Base-by-base conservation (phyloP, 768 basidiomycete species). In the Termitomyces sp. region DNA sequence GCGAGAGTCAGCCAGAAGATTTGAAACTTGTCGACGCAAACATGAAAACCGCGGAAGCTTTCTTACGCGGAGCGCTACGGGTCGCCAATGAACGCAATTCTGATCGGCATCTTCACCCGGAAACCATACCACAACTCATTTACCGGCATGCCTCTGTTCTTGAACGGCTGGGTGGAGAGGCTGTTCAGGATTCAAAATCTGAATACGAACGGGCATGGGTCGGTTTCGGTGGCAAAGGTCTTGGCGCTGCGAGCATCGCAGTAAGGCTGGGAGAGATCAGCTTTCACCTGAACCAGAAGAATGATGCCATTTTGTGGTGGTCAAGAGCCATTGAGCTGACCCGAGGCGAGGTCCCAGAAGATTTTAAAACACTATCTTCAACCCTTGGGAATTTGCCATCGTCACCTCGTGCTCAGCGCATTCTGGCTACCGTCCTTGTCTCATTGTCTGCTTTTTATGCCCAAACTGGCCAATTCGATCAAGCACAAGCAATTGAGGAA, bases 381-480 rank as follows among this genome's bases (percentile, higher is more conserved):
- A 53, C 81, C 36, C 77, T 83, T 24, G 60, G 63, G 13, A 58
- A 65, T 1, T 58, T 71, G 12, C 86, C 87, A 38, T 68, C 78
- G 57, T 84, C 85, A 54, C 87, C 88, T 43, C 73, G 77, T 46
- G 80, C 78, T 24, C 89, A 91, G 65, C 79, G 90, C 56, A 80
- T 80, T 28, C 68, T 89, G 49, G 74, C 80, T 0, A 82, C 82
- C 24, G 74, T 81, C 13, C 74, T 91, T 3, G 80, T 89, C 7
- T 87, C 89, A n/a, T 67, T 88, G 24, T 92, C 90, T 22, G 85
- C 86, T 4, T 81, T 79, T 64, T 86, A 86, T 65, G 84, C 88
- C 16, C 82, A 78, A 24, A 77, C 82, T 2, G 80, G 82, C 14
- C 75, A 80, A 54, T 70, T 88, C 14, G 65, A 64, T 28, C 73